Conservation (phyloP, 768 basidiomycete genomes). For the Mycena rosella region DNA sequence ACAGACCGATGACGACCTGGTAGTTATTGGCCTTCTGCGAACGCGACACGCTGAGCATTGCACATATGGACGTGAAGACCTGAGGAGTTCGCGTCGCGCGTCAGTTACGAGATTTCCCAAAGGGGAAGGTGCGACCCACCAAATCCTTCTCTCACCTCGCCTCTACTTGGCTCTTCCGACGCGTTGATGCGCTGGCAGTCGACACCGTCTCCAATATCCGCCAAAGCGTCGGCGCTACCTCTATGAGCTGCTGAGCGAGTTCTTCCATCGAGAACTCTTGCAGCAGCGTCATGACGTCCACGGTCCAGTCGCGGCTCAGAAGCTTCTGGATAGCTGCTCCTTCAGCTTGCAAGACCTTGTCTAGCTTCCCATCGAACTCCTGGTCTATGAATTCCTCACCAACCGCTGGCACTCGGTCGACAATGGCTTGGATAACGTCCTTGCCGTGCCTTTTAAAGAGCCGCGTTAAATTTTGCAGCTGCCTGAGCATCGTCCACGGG, state of each 20-base stretch:
- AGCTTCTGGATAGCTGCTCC: conserved; percentile 18
- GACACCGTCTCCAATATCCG: conserved; percentile 5
- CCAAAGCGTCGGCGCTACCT: conserved; percentile 23
- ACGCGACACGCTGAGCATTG: conserved; percentile 30
- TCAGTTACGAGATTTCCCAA: conserved; percentile 1
- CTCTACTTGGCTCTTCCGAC: neutral
- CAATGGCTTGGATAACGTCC: neutral
- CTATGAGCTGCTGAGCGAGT: neutral
- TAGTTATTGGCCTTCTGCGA: conserved; percentile 36
- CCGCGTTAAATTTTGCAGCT: neutral
- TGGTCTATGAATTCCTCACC: conserved; percentile 10
- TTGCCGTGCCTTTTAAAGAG: neutral
- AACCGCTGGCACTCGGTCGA: conserved; percentile 11
- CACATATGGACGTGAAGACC: conserved; percentile 33
- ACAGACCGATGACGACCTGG: conserved; percentile 32
- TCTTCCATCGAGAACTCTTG: conserved; percentile 22
- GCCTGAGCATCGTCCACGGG: neutral
- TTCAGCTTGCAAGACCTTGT: conserved; percentile 2
- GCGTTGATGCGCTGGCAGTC: neutral
- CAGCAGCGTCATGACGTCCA: conserved; percentile 5
- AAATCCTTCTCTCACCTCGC: conserved; percentile 10
- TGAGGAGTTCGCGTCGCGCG: neutral
- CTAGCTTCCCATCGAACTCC: conserved; percentile 1
- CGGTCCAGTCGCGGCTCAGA: conserved; percentile 6
- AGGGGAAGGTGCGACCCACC: conserved; percentile 8